Evolutionary conservation across 345 rosid species (phyloP), one percentile per base, ranked within the genome.

Genomic region (Viola odorata): DNA sequence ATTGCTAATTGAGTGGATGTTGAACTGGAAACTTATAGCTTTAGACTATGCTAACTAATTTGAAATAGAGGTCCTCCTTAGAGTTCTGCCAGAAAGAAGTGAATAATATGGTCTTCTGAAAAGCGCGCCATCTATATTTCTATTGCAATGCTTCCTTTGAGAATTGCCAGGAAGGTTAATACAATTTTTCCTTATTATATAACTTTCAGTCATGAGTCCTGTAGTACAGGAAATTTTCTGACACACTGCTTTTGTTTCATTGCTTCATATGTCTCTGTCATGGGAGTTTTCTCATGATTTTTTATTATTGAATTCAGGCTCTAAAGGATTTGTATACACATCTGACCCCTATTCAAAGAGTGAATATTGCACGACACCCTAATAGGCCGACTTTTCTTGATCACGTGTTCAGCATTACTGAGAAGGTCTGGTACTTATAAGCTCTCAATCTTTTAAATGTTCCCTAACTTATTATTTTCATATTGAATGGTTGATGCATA

Each of bases 371-470:
- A 6, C 84, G 96, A 8, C 99, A 94, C 77, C 99, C 99, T 45
- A 83, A 94, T 79, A 77, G 99, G 50, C 99, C 99, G 47, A 90
- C 99, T 66, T 90, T 90, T 80, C 99, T 90, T 63, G 99, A 94
- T 75, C 99, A 94, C 61, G 72, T 94, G 53, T 84, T 81, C 73
- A 86, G 72, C 84, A 90, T 94, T 65, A 84, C 96, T 32, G 99
- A 94, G 48, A 94, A 84, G 99, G 97, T 94, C 37, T 54, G 70
- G 15, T 69, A 51, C 70, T 65, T 49, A 9, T 55, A n/a, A 15
- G 17, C 58, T 64, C 65, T 38, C 54, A 23, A 55, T 12, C 53
- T 51, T 54, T 55, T 49, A 39, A 48, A 6, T 41, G 36, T 73
- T 59, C 5, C 23, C 48, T 55, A 39, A 41, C 36, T 10, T 50